Evolutionary conservation across 441 rosid genomes (phyloP).

Genomic region (Cnidoscolus chayamansa): DNA sequence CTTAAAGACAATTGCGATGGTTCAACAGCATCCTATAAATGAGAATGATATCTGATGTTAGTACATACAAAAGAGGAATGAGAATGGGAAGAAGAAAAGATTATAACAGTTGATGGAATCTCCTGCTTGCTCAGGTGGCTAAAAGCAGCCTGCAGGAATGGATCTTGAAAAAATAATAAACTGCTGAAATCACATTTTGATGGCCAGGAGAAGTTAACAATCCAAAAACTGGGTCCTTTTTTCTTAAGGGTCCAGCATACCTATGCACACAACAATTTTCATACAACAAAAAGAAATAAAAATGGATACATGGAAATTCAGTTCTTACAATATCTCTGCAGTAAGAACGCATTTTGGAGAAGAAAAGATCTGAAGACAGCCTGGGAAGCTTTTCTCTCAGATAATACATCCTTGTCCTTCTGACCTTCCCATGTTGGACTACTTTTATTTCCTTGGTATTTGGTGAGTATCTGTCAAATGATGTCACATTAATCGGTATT

Average conservation of each 20-base stretch:
- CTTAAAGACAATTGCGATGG: background rate
- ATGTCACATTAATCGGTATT: slow-evolving; percentile 5
- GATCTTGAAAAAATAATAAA: background rate
- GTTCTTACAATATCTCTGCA: slow-evolving; percentile 22
- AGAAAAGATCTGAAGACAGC: slow-evolving; percentile 33
- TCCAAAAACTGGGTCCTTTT: slow-evolving; percentile 7
- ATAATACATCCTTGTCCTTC: slow-evolving; percentile 89
- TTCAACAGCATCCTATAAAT: background rate
- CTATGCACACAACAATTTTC: slow-evolving; percentile 18
- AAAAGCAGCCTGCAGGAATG: background rate
- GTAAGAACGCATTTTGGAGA: slow-evolving; percentile 10
- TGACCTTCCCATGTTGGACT: slow-evolving; percentile 66
- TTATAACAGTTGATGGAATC: background rate
- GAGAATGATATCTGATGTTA: background rate
- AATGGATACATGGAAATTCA: slow-evolving; percentile 13
- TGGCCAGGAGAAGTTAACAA: slow-evolving; percentile 10
- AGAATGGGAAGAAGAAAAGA: background rate
- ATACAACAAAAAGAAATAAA: background rate
- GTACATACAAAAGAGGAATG: background rate
- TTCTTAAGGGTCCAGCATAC: slow-evolving; percentile 11
- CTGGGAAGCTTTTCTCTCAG: slow-evolving; percentile 88
- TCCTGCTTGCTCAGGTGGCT: background rate
- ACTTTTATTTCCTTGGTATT: slow-evolving; percentile 77
- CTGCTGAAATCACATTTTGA: slow-evolving; percentile 9
- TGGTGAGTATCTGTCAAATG: slow-evolving; percentile 70